A percentile compares a stretch with the other conserved stretches of the same genome.
Conservation (phyloP, 306 rosid species). For the Ceratonia siliqua region DNA sequence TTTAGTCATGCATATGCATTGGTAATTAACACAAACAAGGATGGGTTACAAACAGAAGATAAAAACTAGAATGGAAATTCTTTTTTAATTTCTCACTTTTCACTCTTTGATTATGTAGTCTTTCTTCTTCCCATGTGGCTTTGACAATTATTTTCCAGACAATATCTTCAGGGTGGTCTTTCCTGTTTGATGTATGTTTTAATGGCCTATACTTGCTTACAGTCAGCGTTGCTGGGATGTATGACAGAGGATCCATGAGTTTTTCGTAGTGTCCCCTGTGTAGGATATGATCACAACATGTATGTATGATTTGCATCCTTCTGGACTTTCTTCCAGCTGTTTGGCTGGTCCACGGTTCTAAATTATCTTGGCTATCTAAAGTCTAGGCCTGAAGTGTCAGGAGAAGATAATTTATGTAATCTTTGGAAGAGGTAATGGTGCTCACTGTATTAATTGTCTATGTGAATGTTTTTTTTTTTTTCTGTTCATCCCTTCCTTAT, state of each 20-base stretch:
- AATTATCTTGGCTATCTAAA: constrained; percentile 34
- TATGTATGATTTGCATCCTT: constrained; percentile 34
- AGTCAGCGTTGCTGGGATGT: constrained; percentile 28
- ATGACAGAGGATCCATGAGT: constrained; percentile 28
- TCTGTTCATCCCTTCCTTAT: neutral
- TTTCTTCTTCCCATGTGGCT: constrained; percentile 8
- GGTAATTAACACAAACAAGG: constrained; percentile 2
- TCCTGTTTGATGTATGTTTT: constrained; percentile 35
- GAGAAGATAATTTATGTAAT: constrained; percentile 6
- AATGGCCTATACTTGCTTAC: constrained; percentile 33
- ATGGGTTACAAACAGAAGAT: neutral
- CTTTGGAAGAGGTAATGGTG: constrained; percentile 27
- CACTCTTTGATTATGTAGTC: constrained; percentile 10
- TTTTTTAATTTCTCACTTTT: neutral
- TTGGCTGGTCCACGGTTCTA: constrained; percentile 50
- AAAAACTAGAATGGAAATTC: neutral
- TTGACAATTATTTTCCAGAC: constrained; percentile 26
- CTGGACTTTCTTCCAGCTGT: constrained; percentile 43
- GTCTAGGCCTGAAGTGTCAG: constrained; percentile 5
- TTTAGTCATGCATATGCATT: neutral
- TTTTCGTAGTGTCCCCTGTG: constrained; percentile 24
- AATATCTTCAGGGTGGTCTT: constrained; percentile 32
- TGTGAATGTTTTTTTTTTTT: constrained; percentile 3
- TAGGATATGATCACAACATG: constrained; percentile 24
- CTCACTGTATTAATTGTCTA: constrained; percentile 35